phyloP scores from a whole-genome alignment of 768 basidiomycete genomes.

The Nidularia pulvinata region DNA sequence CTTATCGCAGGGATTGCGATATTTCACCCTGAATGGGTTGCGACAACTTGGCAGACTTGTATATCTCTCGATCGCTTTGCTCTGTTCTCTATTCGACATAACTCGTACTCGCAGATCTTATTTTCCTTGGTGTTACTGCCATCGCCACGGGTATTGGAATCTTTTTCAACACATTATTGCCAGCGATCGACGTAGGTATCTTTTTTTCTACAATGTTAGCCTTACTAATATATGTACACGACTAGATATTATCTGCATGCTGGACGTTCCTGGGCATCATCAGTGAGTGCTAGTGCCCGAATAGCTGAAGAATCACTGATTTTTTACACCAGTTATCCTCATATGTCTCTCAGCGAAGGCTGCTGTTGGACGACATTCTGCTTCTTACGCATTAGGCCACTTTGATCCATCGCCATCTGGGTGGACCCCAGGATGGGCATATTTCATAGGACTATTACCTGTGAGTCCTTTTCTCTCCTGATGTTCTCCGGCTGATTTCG shows the following conservation, averaged over 20 bases:
- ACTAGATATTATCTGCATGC: constrained; percentile 53
- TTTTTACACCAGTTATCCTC: constrained; percentile 41
- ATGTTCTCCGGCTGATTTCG: not conserved
- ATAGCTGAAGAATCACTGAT: not conserved
- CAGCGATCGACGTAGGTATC: constrained; percentile 43
- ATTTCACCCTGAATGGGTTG: constrained; percentile 57
- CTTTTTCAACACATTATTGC: constrained; percentile 52
- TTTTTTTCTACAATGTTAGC: not conserved
- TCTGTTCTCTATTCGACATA: not conserved
- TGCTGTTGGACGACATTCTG: constrained; percentile 50
- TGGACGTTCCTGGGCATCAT: constrained; percentile 65
- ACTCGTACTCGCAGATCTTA: constrained; percentile 34
- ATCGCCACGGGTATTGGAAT: constrained; percentile 51
- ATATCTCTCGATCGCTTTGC: constrained; percentile 5
- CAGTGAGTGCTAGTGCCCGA: constrained; percentile 20
- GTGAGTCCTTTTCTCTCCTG: constrained; percentile 26
- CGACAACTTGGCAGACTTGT: constrained; percentile 63
- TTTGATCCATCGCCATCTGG: constrained; percentile 67
- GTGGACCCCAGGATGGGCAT: constrained; percentile 69
- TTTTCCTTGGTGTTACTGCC: constrained; percentile 53
- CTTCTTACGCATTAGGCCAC: constrained; percentile 53
- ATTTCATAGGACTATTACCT: constrained; percentile 64
- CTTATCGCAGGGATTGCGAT: constrained; percentile 59
- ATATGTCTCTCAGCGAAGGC: constrained; percentile 59
- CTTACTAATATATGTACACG: constrained; percentile 1